Evolutionary conservation across 2,329 filamentous ascomycete genomes (phyloP).

Genomic region (Neurospora sp.): DNA sequence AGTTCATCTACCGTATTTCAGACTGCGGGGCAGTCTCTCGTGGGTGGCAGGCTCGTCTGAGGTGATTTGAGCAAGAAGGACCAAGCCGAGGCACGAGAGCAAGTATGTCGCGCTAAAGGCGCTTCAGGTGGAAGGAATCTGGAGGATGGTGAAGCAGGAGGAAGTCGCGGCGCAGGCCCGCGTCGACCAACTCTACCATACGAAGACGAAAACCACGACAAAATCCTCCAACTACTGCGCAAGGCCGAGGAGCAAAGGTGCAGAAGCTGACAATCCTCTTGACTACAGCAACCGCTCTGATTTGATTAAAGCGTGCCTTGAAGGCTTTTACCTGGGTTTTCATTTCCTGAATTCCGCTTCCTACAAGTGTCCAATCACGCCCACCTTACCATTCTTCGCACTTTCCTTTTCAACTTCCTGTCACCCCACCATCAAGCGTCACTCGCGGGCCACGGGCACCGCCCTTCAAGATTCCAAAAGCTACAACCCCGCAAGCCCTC

Average conservation of each 20-base stretch:
- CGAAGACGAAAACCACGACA: background rate
- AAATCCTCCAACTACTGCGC: background rate
- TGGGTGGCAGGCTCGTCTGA: background rate
- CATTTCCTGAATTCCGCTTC: background rate
- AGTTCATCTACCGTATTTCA: background rate
- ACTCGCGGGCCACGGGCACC: background rate
- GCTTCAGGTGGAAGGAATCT: background rate
- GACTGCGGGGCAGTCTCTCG: background rate
- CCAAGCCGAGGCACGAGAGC: background rate
- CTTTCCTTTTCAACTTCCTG: background rate
- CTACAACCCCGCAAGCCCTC: too few species aligned
- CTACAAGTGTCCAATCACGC: background rate
- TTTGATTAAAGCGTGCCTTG: background rate
- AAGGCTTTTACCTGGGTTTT: background rate
- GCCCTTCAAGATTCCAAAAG: background rate
- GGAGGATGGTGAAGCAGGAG: background rate
- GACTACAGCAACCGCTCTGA: background rate
- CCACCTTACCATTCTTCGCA: background rate
- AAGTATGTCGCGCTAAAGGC: background rate
- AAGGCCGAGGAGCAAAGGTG: background rate
- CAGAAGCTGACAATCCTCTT: background rate
- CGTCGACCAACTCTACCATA: background rate
- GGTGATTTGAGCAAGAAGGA: background rate
- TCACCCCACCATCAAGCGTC: background rate
- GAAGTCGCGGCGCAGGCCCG: background rate